phyloP scores from a whole-genome alignment of 345 rosid species.

The Microthlaspi erraticum region DNA sequence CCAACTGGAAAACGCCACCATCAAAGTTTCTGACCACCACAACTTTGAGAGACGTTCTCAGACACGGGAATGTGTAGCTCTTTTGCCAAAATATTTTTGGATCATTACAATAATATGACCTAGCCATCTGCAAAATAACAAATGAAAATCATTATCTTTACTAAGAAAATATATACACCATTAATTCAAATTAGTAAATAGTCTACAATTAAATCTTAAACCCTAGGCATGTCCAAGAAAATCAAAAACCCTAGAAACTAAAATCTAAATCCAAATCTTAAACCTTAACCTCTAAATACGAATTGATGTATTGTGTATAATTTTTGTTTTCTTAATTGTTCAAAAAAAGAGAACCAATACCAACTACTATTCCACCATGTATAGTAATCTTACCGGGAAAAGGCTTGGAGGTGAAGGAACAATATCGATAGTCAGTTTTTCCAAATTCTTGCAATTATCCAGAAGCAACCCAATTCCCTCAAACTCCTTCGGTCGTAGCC shows the following conservation, averaged over 20 bases:
- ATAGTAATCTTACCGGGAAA: neutral
- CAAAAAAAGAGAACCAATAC: too few species aligned
- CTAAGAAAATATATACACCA: neutral
- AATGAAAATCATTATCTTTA: neutral
- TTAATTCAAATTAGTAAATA: too few species aligned
- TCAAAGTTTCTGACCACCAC: conserved; percentile 1
- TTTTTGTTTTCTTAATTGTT: neutral
- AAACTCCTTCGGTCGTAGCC: conserved; percentile 43
- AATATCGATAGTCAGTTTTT: neutral
- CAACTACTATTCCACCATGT: neutral
- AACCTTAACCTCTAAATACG: neutral
- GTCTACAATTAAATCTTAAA: too few species aligned
- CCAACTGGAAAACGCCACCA: neutral
- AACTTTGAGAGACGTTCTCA: neutral
- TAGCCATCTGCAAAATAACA: neutral
- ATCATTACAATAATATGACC: neutral
- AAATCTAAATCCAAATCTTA: neutral
- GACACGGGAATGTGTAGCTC: neutral
- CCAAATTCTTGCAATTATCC: conserved; percentile 39
- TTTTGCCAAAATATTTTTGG: neutral
- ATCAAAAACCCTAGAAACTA: too few species aligned
- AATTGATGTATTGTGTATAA: too few species aligned
- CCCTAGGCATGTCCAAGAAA: too few species aligned
- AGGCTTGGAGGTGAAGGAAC: neutral
- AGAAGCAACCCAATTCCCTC: conserved; percentile 52